These are phyloP conservation scores for Plantago coronopus DNA, from an alignment of 305 asterid genomes.

Conservation along the genomic window DNA sequence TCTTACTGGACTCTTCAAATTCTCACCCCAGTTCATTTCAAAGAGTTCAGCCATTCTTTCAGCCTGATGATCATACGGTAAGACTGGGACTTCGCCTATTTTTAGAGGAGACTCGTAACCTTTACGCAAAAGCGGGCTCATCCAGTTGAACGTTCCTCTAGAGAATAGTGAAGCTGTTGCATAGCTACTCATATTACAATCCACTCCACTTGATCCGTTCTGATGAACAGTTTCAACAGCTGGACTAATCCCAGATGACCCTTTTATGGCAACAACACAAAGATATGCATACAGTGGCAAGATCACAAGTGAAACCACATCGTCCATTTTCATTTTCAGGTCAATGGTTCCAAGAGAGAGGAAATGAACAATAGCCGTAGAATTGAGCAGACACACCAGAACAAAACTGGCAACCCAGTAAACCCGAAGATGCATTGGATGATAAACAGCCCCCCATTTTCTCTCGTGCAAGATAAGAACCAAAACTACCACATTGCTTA, in stretches of 20 bases:
- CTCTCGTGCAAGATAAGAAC: constrained; percentile 54
- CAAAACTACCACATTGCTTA: constrained; percentile 39
- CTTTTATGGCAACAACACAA: constrained; percentile 46
- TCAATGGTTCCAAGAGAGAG: constrained; percentile 32
- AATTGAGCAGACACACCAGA: constrained; percentile 39
- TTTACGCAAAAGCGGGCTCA: constrained; percentile 69
- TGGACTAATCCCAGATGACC: constrained; percentile 51
- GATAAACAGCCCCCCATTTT: constrained; percentile 46
- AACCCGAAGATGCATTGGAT: constrained; percentile 54
- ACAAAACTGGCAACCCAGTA: constrained; percentile 55
- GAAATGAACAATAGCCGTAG: constrained; percentile 41
- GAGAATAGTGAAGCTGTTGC: constrained; percentile 72
- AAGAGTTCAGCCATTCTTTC: constrained; percentile 57
- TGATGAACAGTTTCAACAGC: constrained; percentile 24
- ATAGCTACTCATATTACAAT: constrained; percentile 47
- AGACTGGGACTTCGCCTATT: constrained; percentile 64
- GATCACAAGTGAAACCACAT: constrained; percentile 36
- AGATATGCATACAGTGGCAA: constrained; percentile 43
- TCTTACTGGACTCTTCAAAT: constrained; percentile 61
- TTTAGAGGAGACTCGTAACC: constrained; percentile 64
- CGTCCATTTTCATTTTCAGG: constrained; percentile 43
- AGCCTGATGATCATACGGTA: constrained; percentile 70
- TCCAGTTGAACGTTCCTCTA: constrained; percentile 69
- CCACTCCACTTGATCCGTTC: constrained; percentile 35
- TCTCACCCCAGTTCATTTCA: constrained; percentile 64